A percentile compares a stretch with the other conserved stretches of the same genome.
phyloP scores from a whole-genome alignment of 768 basidiomycete species.

The Lactarius sp. region DNA sequence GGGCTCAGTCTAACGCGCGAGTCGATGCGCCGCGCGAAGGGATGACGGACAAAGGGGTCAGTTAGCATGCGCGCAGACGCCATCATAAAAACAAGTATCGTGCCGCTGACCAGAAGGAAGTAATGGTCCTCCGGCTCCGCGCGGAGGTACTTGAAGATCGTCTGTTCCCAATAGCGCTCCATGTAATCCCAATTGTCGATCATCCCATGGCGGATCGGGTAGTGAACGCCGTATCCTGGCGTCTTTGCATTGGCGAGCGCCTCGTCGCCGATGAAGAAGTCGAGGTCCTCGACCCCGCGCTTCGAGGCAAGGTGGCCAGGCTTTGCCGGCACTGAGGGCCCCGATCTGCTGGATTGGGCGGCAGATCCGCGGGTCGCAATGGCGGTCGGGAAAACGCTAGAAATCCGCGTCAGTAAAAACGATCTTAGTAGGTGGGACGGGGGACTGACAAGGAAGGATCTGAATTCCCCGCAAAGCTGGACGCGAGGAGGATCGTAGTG shows the following conservation, averaged over 20 bases:
- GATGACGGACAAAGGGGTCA: neutral
- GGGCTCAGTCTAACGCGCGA: conserved; percentile 81
- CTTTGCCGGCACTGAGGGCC: conserved; percentile 75
- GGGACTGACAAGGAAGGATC: conserved; percentile 90
- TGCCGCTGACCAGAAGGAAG: conserved; percentile 85
- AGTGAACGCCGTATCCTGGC: conserved; percentile 87
- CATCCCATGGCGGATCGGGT: conserved; percentile 96
- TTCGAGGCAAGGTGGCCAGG: conserved; percentile 93
- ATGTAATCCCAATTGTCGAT: conserved; percentile 99
- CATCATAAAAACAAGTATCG: neutral
- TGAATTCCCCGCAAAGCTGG: conserved; percentile 95
- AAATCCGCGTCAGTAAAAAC: conserved; percentile 3
- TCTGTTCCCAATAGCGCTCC: conserved; percentile 99
- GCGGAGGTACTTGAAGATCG: conserved; percentile 98
- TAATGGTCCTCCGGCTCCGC: conserved; percentile 99
- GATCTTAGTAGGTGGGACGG: conserved; percentile 5
- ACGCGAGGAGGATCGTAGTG: neutral
- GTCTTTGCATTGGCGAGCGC: conserved; percentile 95
- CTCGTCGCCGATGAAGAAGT: conserved; percentile 99
- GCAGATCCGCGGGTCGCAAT: conserved; percentile 85
- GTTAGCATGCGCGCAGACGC: conserved; percentile 3
- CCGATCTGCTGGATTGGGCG: conserved; percentile 52
- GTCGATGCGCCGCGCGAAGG: neutral
- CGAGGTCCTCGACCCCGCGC: conserved; percentile 96
- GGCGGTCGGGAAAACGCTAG: conserved; percentile 94